phyloP scores from a whole-genome alignment of 768 basidiomycete species.

The Clitopilus hobsonii region DNA sequence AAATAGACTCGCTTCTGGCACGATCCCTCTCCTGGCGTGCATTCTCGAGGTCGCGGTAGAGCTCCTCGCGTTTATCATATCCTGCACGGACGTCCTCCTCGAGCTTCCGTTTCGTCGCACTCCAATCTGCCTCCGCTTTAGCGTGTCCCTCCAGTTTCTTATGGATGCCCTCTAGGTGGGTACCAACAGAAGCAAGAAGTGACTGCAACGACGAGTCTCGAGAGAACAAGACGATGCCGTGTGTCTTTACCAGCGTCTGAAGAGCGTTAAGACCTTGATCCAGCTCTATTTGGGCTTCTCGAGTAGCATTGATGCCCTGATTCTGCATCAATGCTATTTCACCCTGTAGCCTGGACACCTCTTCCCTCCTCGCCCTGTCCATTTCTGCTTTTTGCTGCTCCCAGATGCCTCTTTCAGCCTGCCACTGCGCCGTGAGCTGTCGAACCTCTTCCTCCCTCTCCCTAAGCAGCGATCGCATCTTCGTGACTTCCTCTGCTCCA shows the following conservation, averaged over 20 bases:
- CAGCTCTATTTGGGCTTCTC: slow-evolving; percentile 41
- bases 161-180: slow-evolving; percentile 49
- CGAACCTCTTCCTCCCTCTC: slow-evolving; percentile 34
- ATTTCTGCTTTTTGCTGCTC: slow-evolving; percentile 42
- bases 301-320: slow-evolving; percentile 31
- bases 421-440: slow-evolving; percentile 33
- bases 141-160: slow-evolving; percentile 36
- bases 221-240: slow-evolving; percentile 52
- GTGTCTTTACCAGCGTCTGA: slow-evolving; percentile 46
- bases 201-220: slow-evolving; percentile 46
- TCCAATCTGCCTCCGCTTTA: slow-evolving; percentile 44
- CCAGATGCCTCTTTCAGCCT: slow-evolving; percentile 45
- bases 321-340: slow-evolving; percentile 42
- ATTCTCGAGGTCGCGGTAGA: slow-evolving; percentile 51
- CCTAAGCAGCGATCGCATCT: slow-evolving; percentile 31
- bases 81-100: slow-evolving; percentile 46
- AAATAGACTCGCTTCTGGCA: slow-evolving; percentile 34
- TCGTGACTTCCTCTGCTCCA: slow-evolving; percentile 32
- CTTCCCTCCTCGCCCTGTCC: slow-evolving; percentile 46
- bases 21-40: slow-evolving; percentile 48
- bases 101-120: slow-evolving; percentile 34
- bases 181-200: slow-evolving; percentile 41
- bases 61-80: slow-evolving; percentile 39
- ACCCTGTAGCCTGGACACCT: slow-evolving; percentile 39
- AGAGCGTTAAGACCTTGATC: slow-evolving; percentile 45